Evolutionary conservation across 352 stramenopile genomes (phyloP).

Genomic region (Globisporangium orthogonon): DNA sequence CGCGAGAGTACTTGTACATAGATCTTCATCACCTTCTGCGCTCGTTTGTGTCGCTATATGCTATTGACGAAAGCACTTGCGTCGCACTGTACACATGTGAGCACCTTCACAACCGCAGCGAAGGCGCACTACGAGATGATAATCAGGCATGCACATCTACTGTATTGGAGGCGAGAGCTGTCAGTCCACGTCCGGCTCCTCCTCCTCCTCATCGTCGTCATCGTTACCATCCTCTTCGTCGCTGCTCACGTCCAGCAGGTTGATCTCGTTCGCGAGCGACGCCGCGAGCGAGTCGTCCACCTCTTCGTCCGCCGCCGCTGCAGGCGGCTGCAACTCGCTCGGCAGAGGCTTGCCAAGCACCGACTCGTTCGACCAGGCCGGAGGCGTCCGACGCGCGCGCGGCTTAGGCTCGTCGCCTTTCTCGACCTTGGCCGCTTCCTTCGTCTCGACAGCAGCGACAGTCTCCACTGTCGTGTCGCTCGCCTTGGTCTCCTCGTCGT

Average conservation of each 20-base stretch:
- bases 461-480: background rate
- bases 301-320: slow-evolving; percentile 40
- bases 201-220: slow-evolving; percentile 31
- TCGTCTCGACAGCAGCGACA: background rate
- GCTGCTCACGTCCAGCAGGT: slow-evolving; percentile 74
- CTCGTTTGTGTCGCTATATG: background rate
- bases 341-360: slow-evolving; percentile 32
- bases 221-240: slow-evolving; percentile 54
- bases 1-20: slow-evolving; percentile 1
- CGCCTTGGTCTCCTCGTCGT: slow-evolving; percentile 25
- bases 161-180: background rate
- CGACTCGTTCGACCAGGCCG: slow-evolving; percentile 11
- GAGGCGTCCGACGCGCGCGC: slow-evolving; percentile 10
- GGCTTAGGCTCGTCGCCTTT: background rate
- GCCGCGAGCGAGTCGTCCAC: slow-evolving; percentile 64
- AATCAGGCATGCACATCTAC: background rate
- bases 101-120: too few species aligned
- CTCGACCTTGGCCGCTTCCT: background rate
- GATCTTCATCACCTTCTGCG: background rate
- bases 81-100: too few species aligned
- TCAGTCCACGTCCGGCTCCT: slow-evolving; percentile 45
- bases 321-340: slow-evolving; percentile 15
- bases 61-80: background rate
- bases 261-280: slow-evolving; percentile 60
- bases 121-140: too few species aligned